These are phyloP conservation scores for Colletotrichum phormii DNA, from an alignment of 2,329 filamentous ascomycete genomes.

Conservation along the genomic window DNA sequence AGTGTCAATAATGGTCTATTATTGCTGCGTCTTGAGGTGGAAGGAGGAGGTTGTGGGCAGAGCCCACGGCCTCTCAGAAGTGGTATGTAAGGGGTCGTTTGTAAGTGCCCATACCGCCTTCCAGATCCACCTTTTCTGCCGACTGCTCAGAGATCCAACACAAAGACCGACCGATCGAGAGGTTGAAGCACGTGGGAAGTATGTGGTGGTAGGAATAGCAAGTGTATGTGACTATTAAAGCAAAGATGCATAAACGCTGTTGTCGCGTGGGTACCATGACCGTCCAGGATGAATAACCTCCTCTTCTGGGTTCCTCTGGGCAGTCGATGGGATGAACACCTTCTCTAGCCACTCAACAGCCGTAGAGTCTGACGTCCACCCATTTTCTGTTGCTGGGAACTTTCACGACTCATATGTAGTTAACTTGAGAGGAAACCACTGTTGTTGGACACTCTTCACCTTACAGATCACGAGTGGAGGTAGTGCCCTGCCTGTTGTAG, in stretches of 20 bases:
- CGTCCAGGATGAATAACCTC: slow-evolving; percentile 38
- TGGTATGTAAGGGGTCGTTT: too few relatives aligned
- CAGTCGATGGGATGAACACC: slow-evolving; percentile 37
- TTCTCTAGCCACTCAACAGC: slow-evolving; percentile 37
- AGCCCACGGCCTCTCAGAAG: too few relatives aligned
- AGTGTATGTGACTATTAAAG: slow-evolving; percentile 35
- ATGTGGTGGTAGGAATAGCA: slow-evolving; percentile 39
- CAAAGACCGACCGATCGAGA: slow-evolving; percentile 37
- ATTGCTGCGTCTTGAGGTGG: too few relatives aligned
- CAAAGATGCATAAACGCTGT: slow-evolving; percentile 39
- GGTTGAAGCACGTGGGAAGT: slow-evolving; percentile 41
- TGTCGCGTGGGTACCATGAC: slow-evolving; percentile 36
- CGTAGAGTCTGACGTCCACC: slow-evolving; percentile 39
- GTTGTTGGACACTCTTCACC: slow-evolving; percentile 33
- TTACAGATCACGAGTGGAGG: slow-evolving; percentile 40
- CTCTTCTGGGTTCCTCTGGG: background rate
- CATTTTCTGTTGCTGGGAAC: slow-evolving; percentile 38
- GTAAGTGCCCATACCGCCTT: too few relatives aligned
- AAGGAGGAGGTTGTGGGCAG: too few relatives aligned
- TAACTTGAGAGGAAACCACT: slow-evolving; percentile 36
- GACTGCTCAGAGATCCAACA: too few relatives aligned
- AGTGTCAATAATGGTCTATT: too few relatives aligned
- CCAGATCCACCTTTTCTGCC: too few relatives aligned
- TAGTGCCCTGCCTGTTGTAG: slow-evolving; percentile 26
- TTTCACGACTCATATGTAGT: slow-evolving; percentile 26